Evolutionary conservation across 768 basidiomycete genomes (phyloP).

Genomic region (Nevesoporus exiguus): DNA sequence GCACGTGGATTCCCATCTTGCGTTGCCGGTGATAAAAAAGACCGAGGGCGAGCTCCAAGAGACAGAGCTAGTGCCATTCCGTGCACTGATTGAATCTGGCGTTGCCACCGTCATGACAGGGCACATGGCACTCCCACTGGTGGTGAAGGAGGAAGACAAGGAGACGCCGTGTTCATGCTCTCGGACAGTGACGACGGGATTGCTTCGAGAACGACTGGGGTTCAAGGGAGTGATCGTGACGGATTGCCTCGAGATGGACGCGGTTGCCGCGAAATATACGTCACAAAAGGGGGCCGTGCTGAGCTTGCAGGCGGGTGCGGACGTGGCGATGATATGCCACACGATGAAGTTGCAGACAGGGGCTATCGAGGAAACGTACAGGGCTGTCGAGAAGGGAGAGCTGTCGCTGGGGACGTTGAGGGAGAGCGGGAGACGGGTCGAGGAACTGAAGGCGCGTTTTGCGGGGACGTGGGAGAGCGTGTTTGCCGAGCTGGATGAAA

Average conservation of each 20-base stretch:
- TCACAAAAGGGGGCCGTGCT: conserved; percentile 45
- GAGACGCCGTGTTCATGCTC: conserved; percentile 62
- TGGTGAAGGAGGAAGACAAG: conserved; percentile 40
- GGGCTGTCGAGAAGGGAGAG: conserved; percentile 44
- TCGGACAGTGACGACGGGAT: conserved; percentile 43
- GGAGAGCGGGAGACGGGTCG: conserved; percentile 45
- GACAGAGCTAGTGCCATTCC: conserved; percentile 61
- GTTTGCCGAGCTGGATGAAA: conserved; percentile 27
- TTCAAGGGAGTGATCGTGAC: conserved; percentile 65
- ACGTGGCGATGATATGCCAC: conserved; percentile 76
- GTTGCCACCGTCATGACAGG: conserved; percentile 68
- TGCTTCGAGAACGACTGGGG: conserved; percentile 49
- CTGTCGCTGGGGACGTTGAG: conserved; percentile 38
- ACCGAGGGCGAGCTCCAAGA: conserved; percentile 37
- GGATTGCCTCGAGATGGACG: conserved; percentile 77
- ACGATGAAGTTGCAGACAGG: conserved; percentile 50
- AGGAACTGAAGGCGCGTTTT: conserved; percentile 48
- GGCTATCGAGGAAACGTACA: conserved; percentile 50
- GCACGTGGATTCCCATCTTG: conserved; percentile 65
- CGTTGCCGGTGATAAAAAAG: conserved; percentile 59
- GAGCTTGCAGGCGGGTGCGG: conserved; percentile 60
- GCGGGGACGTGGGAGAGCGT: conserved; percentile 45
- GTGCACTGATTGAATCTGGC: conserved; percentile 37
- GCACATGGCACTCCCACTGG: conserved; percentile 63
- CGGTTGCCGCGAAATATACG: conserved; percentile 47